Percentiles rank a stretch among this genome's conserved stretches.
Conservation (phyloP, 1,139 yeast species). For the Debaryomycetaceae sp. region DNA sequence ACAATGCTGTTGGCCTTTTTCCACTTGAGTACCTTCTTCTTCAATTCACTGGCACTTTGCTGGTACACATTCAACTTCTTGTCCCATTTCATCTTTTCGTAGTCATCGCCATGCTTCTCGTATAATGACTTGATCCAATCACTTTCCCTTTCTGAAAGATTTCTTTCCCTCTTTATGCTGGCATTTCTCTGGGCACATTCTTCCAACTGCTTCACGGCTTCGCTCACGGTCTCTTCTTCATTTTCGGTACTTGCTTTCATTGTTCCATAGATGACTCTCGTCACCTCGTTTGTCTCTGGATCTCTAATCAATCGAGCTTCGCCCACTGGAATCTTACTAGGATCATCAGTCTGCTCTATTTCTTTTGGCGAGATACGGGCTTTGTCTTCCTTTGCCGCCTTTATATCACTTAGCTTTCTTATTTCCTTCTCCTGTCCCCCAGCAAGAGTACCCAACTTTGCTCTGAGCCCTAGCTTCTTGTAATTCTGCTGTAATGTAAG, state of each 20-base stretch:
- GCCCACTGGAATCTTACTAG: conserved; percentile 65
- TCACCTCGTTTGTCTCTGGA: conserved; percentile 61
- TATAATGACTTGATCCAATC: conserved; percentile 67
- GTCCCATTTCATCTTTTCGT: conserved; percentile 89
- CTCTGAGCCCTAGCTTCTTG: conserved; percentile 67
- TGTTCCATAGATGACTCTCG: conserved; percentile 70
- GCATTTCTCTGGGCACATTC: conserved; percentile 55
- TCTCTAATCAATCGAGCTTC: conserved; percentile 81
- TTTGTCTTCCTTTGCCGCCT: conserved; percentile 22
- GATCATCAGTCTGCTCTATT: conserved; percentile 44
- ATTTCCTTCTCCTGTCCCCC: conserved; percentile 64
- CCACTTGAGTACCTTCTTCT: conserved; percentile 66
- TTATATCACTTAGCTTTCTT: conserved; percentile 32
- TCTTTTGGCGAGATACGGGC: conserved; percentile 31
- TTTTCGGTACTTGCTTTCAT: conserved; percentile 23
- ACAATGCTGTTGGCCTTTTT: conserved; percentile 41
- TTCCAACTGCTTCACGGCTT: conserved; percentile 59
- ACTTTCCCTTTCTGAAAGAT: conserved; percentile 67
- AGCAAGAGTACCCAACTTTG: conserved; percentile 60
- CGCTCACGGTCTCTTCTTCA: conserved; percentile 18
- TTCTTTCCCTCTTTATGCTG: conserved; percentile 46
- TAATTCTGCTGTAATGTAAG: conserved; percentile 83
- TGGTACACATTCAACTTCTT: conserved; percentile 78
- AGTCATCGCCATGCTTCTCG: conserved; percentile 83
- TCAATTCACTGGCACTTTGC: conserved; percentile 81